These are phyloP conservation scores for Acanthamoeba pearcei DNA, from an alignment of 208 protist genomes.

Conservation along the genomic window DNA sequence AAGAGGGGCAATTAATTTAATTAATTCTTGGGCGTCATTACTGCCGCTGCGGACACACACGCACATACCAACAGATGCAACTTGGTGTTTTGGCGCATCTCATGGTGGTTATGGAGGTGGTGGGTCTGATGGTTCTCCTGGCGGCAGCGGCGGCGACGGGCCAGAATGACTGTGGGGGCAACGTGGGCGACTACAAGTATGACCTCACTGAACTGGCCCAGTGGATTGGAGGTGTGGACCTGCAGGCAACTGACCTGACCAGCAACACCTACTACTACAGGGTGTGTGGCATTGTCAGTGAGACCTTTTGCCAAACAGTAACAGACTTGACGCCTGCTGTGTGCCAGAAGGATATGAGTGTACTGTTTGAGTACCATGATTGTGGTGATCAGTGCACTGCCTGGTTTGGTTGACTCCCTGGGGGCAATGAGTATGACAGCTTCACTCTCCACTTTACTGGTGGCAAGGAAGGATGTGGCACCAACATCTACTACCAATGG, in stretches of 20 bases:
- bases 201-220: neutral
- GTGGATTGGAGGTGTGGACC: neutral
- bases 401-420: neutral
- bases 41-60: too few relatives aligned
- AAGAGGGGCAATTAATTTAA: too few relatives aligned
- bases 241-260: neutral
- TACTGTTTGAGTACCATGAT: neutral
- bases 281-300: neutral
- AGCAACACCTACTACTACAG: neutral
- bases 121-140: too few relatives aligned
- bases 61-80: too few relatives aligned
- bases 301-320: neutral
- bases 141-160: neutral
- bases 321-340: too few relatives aligned
- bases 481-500: neutral
- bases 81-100: too few relatives aligned
- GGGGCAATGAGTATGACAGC: neutral
- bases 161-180: neutral
- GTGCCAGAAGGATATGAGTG: neutral
- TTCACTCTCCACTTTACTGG: neutral
- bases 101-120: too few relatives aligned
- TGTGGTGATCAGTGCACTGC: neutral
- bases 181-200: neutral
- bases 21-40: too few relatives aligned
- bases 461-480: neutral